Conservation (phyloP, 306 rosid species). For the Abrus precatorius region DNA sequence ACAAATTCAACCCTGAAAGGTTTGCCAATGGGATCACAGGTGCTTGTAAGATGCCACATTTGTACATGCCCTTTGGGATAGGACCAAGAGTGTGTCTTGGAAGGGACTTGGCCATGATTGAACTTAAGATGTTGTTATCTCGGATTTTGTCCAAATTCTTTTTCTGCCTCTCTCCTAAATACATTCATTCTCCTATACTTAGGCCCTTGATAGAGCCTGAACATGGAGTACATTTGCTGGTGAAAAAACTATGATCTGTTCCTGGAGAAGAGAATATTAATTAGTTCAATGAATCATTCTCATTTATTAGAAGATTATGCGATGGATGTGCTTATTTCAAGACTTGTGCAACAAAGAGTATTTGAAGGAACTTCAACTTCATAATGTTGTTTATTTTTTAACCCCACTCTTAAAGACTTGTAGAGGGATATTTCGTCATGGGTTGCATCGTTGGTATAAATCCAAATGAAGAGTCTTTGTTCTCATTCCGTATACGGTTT, state of each 20-base stretch:
- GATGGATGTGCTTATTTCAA: too few relatives aligned
- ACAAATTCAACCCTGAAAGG: not conserved
- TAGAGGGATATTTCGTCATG: too few relatives aligned
- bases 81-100: conserved; percentile 58
- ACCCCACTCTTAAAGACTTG: too few relatives aligned
- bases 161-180: conserved; percentile 54
- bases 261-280: too few relatives aligned
- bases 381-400: too few relatives aligned
- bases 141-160: conserved; percentile 57
- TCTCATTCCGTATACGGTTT: too few relatives aligned
- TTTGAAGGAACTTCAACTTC: too few relatives aligned
- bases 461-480: too few relatives aligned
- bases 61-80: conserved; percentile 54
- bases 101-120: conserved; percentile 50
- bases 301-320: too few relatives aligned
- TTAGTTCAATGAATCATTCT: too few relatives aligned
- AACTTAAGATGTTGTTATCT: conserved; percentile 51
- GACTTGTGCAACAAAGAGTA: too few relatives aligned
- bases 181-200: conserved; percentile 47
- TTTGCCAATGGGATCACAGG: not conserved
- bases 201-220: conserved; percentile 49
- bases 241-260: not conserved
- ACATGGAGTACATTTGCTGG: conserved; percentile 53
- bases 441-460: too few relatives aligned
- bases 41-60: conserved; percentile 49